These are phyloP conservation scores for Diaporthe vexans DNA, from an alignment of 2,329 filamentous ascomycete genomes.

Conservation along the genomic window DNA sequence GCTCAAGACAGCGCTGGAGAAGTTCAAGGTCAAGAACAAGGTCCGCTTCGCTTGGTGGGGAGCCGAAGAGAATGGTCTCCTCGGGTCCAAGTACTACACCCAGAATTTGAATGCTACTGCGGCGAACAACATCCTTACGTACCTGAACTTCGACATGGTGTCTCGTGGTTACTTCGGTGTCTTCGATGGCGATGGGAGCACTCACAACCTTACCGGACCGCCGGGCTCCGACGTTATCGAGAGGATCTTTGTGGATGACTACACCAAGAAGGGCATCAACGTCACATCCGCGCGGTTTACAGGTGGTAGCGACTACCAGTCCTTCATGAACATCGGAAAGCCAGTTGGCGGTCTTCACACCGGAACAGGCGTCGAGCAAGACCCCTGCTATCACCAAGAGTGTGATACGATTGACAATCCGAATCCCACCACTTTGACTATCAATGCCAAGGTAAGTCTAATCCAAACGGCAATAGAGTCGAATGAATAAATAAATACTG, in stretches of 20 bases:
- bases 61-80: constrained; percentile 59
- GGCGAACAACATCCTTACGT: constrained; percentile 53
- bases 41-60: constrained; percentile 62
- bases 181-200: constrained; percentile 46
- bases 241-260: constrained; percentile 50
- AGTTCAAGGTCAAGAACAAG: constrained; percentile 55
- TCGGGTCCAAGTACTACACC: constrained; percentile 54
- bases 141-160: constrained; percentile 60
- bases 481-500: background rate
- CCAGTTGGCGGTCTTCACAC: constrained; percentile 54
- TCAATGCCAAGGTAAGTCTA: constrained; percentile 50
- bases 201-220: background rate
- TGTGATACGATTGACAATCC: constrained; percentile 53
- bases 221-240: constrained; percentile 52
- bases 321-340: constrained; percentile 55
- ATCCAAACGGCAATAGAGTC: background rate
- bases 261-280: constrained; percentile 46
- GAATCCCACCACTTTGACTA: constrained; percentile 50
- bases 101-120: constrained; percentile 49
- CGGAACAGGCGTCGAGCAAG: constrained; percentile 44
- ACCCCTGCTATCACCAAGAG: constrained; percentile 54
- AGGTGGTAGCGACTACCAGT: constrained; percentile 43
- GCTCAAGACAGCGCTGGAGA: constrained; percentile 46
- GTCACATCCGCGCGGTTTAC: constrained; percentile 50
- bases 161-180: constrained; percentile 52